phyloP scores from a whole-genome alignment of 805 yeast genomes.

The Barnettozyma vustinii region DNA sequence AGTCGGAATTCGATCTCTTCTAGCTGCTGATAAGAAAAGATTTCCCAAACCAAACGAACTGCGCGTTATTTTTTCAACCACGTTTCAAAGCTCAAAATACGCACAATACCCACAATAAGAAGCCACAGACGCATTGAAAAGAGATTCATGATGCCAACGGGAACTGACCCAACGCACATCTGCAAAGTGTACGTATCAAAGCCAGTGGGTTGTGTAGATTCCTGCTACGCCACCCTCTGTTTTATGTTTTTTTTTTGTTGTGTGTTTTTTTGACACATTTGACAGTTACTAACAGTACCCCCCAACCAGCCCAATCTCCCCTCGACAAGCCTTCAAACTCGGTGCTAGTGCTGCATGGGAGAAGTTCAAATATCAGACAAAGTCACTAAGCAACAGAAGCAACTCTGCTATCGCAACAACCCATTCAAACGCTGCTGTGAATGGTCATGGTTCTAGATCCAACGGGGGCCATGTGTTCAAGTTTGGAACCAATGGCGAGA shows the following conservation, averaged over 20 bases:
- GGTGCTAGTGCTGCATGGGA: constrained; percentile 27
- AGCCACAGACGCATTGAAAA: constrained; percentile 10
- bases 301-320: constrained; percentile 19
- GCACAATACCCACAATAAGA: neutral
- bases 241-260: neutral
- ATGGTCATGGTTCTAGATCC: constrained; percentile 7
- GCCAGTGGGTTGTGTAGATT: neutral
- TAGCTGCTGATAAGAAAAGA: neutral
- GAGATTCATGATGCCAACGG: constrained; percentile 23
- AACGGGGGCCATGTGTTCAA: constrained; percentile 18
- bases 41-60: no score
- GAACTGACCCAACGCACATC: constrained; percentile 26
- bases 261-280: neutral
- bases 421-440: constrained; percentile 1
- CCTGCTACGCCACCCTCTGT: neutral
- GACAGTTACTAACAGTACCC: neutral
- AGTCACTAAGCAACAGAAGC: neutral
- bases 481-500: constrained; percentile 35
- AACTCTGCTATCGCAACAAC: neutral
- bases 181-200: constrained; percentile 19
- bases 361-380: constrained; percentile 18
- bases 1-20: neutral
- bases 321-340: constrained; percentile 15
- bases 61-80: neutral
- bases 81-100: neutral